These are phyloP conservation scores for Lippia alba DNA, from an alignment of 305 asterid species.

Conservation along the genomic window DNA sequence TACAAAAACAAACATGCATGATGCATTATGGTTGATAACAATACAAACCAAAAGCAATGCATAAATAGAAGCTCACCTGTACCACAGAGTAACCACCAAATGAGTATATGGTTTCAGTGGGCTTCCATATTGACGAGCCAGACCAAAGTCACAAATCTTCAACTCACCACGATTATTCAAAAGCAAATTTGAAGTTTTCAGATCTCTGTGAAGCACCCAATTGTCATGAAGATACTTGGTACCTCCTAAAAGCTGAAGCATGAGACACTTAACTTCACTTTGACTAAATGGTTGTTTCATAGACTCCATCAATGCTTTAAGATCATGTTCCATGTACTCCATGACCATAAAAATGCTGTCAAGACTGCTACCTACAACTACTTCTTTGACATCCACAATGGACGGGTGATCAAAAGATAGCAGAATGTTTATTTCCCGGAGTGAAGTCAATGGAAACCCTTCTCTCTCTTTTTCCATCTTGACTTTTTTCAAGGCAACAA, in stretches of 20 bases:
- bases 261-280: slow-evolving; percentile 90
- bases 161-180: slow-evolving; percentile 83
- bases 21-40: not conserved
- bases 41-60: not conserved
- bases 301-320: slow-evolving; percentile 87
- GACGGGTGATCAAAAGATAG: slow-evolving; percentile 82
- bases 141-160: slow-evolving; percentile 93
- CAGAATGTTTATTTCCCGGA: slow-evolving; percentile 89
- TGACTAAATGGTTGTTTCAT: slow-evolving; percentile 86
- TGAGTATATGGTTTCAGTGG: slow-evolving; percentile 91
- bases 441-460: slow-evolving; percentile 90
- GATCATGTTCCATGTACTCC: slow-evolving; percentile 99
- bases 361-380: slow-evolving; percentile 81
- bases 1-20: not conserved
- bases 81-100: slow-evolving; percentile 93
- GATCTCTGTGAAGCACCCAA: slow-evolving; percentile 92
- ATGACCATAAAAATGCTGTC: slow-evolving; percentile 94
- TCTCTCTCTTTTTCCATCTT: slow-evolving; percentile 97
- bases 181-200: slow-evolving; percentile 85
- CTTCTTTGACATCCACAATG: slow-evolving; percentile 91
- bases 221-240: slow-evolving; percentile 84
- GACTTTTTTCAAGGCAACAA: slow-evolving; percentile 96
- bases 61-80: slow-evolving; percentile 64
- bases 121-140: slow-evolving; percentile 93
- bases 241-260: slow-evolving; percentile 89